phyloP scores from a whole-genome alignment of 768 basidiomycete species.

The Tulasnella sp. region DNA sequence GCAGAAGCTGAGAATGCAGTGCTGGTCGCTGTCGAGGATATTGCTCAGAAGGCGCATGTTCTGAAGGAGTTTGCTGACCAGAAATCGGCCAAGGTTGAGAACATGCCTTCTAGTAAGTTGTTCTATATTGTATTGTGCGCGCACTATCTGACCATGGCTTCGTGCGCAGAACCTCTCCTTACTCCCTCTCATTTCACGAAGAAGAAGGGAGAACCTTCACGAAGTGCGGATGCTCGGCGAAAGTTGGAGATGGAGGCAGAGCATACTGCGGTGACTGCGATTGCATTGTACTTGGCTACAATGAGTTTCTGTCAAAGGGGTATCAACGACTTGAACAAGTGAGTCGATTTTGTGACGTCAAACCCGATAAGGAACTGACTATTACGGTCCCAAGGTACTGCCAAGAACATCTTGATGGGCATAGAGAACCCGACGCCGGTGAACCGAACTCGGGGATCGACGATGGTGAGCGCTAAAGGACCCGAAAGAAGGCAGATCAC shows the following conservation, averaged over 20 bases:
- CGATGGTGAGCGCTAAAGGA: constrained; percentile 59
- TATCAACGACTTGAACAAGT: constrained; percentile 66
- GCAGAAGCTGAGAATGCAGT: constrained; percentile 71
- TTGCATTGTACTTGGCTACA: constrained; percentile 86
- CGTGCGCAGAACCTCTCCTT: constrained; percentile 67
- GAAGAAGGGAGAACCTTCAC: constrained; percentile 72
- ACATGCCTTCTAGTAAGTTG: constrained; percentile 72
- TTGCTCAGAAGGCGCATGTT: constrained; percentile 95
- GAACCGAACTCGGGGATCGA: constrained; percentile 74
- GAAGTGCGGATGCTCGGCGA: constrained; percentile 66
- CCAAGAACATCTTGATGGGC: constrained; percentile 76
- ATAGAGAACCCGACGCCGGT: constrained; percentile 74
- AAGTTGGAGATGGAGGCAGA: constrained; percentile 80
- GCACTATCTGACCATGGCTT: not conserved
- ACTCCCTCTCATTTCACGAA: constrained; percentile 76
- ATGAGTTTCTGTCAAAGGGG: constrained; percentile 94
- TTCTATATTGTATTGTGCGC: not conserved
- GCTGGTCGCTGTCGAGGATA: constrained; percentile 78
- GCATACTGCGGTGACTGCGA: constrained; percentile 80
- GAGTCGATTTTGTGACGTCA: constrained; percentile 30
- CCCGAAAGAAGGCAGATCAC: not conserved
- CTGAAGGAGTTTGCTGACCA: constrained; percentile 93
- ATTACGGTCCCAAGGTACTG: not conserved
- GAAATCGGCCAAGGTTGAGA: constrained; percentile 88
- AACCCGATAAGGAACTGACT: not conserved